These are phyloP conservation scores for Phlebopus sp. DNA, from an alignment of 1,284 basidiomycete genomes.

Conservation along the genomic window DNA sequence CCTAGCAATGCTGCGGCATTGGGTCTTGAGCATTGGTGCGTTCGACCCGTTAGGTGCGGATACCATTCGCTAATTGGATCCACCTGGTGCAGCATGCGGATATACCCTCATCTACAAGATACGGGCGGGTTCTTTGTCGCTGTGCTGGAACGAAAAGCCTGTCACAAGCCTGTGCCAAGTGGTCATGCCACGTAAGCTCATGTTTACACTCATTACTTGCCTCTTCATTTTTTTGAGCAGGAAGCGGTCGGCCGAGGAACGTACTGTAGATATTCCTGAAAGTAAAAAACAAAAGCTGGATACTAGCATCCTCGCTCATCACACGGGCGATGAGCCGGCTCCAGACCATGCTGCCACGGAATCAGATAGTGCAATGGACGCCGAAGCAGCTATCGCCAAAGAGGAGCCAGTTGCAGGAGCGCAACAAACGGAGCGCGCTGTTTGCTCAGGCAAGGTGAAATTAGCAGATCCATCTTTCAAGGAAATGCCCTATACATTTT, in stretches of 20 bases:
- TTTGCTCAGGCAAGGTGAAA: slow-evolving; percentile 16
- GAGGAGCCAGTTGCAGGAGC: slow-evolving; percentile 8
- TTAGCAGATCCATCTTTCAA: slow-evolving; percentile 63
- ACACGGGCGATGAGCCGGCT: slow-evolving; percentile 5
- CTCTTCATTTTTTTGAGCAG: slow-evolving; percentile 13
- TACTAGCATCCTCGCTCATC: slow-evolving; percentile 14
- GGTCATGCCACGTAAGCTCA: slow-evolving; percentile 24
- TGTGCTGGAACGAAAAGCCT: slow-evolving; percentile 63
- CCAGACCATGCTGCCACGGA: slow-evolving; percentile 17
- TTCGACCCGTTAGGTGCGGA: slow-evolving; percentile 7
- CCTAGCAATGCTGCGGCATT: slow-evolving; percentile 61
- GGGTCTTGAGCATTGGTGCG: slow-evolving; percentile 70
- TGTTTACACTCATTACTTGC: not conserved
- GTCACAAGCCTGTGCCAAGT: slow-evolving; percentile 10
- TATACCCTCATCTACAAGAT: slow-evolving; percentile 95
- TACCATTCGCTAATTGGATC: slow-evolving; percentile 1
- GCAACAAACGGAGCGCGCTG: not conserved
- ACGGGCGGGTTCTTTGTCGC: slow-evolving; percentile 98
- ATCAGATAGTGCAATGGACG: slow-evolving; percentile 3
- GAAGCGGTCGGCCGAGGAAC: slow-evolving; percentile 48
- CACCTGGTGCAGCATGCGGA: slow-evolving; percentile 59
- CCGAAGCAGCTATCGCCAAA: slow-evolving; percentile 11
- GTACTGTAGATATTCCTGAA: slow-evolving; percentile 35
- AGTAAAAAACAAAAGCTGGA: slow-evolving; percentile 48
- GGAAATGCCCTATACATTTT: slow-evolving; percentile 88